Evolutionary conservation across 2,329 filamentous ascomycete genomes (phyloP).

Genomic region (Penicillium thymicola): DNA sequence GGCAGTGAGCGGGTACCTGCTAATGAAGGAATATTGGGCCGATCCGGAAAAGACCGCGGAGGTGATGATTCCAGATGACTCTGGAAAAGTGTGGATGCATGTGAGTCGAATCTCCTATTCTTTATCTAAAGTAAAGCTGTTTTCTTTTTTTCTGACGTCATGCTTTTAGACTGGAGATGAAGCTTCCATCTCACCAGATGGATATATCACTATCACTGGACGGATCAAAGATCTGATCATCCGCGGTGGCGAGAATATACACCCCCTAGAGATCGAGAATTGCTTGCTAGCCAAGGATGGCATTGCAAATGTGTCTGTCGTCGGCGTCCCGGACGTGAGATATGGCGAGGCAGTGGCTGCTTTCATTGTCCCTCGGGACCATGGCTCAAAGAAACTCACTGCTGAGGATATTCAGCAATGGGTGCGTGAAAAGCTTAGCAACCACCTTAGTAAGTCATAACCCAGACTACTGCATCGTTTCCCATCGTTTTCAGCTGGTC

Average conservation of each 20-base stretch:
- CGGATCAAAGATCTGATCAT: constrained; percentile 96
- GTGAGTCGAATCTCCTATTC: constrained; percentile 29
- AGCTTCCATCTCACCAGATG: constrained; percentile 75
- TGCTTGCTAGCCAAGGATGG: constrained; percentile 70
- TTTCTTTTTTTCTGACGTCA: not conserved
- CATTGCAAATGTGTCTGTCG: constrained; percentile 74
- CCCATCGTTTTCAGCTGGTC: not conserved
- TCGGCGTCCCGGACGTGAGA: constrained; percentile 75
- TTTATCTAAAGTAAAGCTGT: not conserved
- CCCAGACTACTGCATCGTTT: not conserved
- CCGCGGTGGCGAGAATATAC: constrained; percentile 90
- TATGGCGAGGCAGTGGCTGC: constrained; percentile 86
- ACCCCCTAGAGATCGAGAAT: constrained; percentile 89
- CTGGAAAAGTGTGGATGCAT: constrained; percentile 73
- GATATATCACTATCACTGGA: constrained; percentile 84
- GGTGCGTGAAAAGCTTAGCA: constrained; percentile 68
- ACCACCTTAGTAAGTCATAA: constrained; percentile 59
- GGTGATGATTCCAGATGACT: constrained; percentile 58
- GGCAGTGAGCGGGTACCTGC: constrained; percentile 75
- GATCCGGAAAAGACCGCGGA: constrained; percentile 67
- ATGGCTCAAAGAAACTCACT: constrained; percentile 40
- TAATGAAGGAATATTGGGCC: constrained; percentile 91
- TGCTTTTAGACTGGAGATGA: constrained; percentile 76
- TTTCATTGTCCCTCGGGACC: constrained; percentile 63
- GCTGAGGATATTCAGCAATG: constrained; percentile 64